Evolutionary conservation across 192 early-diverging fungal genomes (phyloP).

Genomic region (Gamsiella multidivaricata): DNA sequence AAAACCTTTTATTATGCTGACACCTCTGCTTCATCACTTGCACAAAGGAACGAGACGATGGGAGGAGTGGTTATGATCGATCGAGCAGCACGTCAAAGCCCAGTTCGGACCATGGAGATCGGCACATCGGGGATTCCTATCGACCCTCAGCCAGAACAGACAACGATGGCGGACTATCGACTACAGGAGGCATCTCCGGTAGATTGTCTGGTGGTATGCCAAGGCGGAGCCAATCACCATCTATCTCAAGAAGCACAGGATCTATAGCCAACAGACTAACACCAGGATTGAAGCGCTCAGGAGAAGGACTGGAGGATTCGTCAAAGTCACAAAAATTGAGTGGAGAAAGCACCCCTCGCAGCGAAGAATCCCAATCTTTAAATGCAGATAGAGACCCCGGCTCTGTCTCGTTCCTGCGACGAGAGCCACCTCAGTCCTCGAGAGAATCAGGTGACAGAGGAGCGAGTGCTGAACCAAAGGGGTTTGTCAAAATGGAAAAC

Average conservation of each 20-base stretch:
- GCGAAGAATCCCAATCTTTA: slow-evolving; percentile 9
- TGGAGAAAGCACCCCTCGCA: slow-evolving; percentile 16
- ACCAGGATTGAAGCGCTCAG: slow-evolving; percentile 25
- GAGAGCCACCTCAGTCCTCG: not conserved
- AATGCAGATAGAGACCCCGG: slow-evolving; percentile 1
- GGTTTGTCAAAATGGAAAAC: slow-evolving; percentile 46
- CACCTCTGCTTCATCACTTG: too few relatives aligned
- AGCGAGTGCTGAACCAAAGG: slow-evolving; percentile 4
- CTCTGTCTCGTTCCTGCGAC: slow-evolving; percentile 29
- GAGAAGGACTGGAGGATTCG: slow-evolving; percentile 6
- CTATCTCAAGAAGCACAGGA: not conserved
- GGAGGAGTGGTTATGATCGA: not conserved
- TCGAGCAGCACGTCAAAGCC: not conserved
- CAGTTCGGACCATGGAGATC: slow-evolving; percentile 6
- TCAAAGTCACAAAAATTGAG: slow-evolving; percentile 30
- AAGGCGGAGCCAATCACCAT: slow-evolving; percentile 6
- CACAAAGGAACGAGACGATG: not conserved
- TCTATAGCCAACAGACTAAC: slow-evolving; percentile 28
- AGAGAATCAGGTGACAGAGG: not conserved
- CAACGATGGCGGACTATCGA: not conserved
- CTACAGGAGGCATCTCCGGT: not conserved
- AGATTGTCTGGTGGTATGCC: not conserved
- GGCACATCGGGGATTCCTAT: slow-evolving; percentile 1
- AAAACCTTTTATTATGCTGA: too few relatives aligned
- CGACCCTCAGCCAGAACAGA: slow-evolving; percentile 3